A percentile compares a stretch with the other conserved stretches of the same genome.
phyloP scores from a whole-genome alignment of 73 alveolate species.

The Paramecium sonneborni region DNA sequence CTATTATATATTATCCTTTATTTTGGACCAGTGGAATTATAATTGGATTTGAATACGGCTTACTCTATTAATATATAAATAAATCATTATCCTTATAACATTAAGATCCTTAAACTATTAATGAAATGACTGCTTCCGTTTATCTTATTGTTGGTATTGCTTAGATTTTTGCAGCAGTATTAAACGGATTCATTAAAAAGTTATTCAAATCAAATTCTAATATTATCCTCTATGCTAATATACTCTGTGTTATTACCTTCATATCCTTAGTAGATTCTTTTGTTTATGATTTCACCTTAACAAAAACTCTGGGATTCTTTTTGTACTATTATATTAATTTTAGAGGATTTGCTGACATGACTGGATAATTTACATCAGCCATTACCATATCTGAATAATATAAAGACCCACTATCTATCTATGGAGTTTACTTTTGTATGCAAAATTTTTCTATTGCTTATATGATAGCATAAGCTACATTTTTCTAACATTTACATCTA shows the following conservation, averaged over 20 bases:
- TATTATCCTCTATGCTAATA: not conserved
- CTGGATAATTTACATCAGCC: conserved; percentile 4
- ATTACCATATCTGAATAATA: not conserved
- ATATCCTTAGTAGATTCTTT: not conserved
- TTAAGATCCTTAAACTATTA: not conserved
- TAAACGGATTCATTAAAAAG: not conserved
- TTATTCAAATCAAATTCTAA: not conserved
- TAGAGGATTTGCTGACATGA: conserved; percentile 14
- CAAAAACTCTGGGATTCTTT: not conserved
- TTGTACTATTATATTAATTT: not conserved
- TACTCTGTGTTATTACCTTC: not conserved
- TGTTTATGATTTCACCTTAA: not conserved
- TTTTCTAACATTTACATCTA: not conserved
- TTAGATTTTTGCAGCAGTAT: not conserved
- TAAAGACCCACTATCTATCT: not conserved
- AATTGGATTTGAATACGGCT: conserved; percentile 8
- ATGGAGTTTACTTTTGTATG: not conserved
- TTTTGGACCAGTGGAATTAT: not conserved
- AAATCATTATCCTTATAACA: not conserved
- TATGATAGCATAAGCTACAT: not conserved
- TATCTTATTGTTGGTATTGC: not conserved
- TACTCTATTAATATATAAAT: not conserved
- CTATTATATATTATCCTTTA: not conserved
- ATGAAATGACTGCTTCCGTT: not conserved
- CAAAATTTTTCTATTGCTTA: conserved; percentile 14